Evolutionary conservation across 805 yeast genomes (phyloP), one percentile per base, ranked within the genome.

Genomic region (Zygosaccharomyces lentus): DNA sequence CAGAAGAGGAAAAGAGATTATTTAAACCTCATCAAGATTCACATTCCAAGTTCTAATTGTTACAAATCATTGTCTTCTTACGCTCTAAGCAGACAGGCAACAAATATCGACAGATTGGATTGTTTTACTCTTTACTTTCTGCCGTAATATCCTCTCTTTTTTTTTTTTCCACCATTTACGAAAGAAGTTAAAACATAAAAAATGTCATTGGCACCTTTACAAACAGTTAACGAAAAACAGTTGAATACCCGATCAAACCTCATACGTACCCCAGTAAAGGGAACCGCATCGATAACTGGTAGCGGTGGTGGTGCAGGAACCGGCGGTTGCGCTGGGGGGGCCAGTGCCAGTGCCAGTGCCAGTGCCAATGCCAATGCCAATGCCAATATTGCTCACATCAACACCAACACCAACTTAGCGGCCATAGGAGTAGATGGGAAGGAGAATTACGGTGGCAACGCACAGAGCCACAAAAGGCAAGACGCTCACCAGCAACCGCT

Each of bases 181-280:
- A 9, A 32, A 23, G 13, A 41, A 34, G 6, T 12, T 17, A 12
- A 29, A 29, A 29, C 21, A 24, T n/a, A 17, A 13, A 47, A 13
- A 23, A 64, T 64, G 67, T 64, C 68, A 24, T 53, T 62, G 41
- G 65, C 66, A 19, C 68, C 68, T 27, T 52, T 64, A 43, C 65
- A 64, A 51, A 46, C 65, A 12, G 62, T 64, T 27, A 63, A 62
- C 52, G 67, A 64, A 24, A 61, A 61, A 45, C 68, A 61, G 41
- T 49, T 64, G 39, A 64, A 64, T 54, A 58, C 65, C 38, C 61
- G 66, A 15, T 50, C 65, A 6, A 58, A 58, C 48, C 41, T 43
- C 27, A 39, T 57, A 31, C 61, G 54, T 43, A 63, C 68, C 13
- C 68, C 68, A 17, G 55, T 58, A n/a, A 63, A 62, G 44, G 47